phyloP scores from a whole-genome alignment of 768 basidiomycete genomes.

The Lentinula guzmanii region DNA sequence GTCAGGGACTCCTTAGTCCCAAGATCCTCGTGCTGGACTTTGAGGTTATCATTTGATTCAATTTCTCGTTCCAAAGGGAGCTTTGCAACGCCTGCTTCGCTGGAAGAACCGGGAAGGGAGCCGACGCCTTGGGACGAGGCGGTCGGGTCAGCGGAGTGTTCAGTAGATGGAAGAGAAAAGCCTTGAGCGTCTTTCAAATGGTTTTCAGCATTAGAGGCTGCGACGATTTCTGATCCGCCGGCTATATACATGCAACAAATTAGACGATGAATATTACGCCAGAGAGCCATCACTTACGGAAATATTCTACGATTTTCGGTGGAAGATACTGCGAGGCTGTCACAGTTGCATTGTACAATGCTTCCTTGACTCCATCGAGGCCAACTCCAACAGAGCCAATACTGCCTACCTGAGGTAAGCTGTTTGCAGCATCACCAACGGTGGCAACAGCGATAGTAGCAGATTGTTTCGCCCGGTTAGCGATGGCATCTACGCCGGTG shows the following conservation, averaged over 20 bases:
- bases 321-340: slow-evolving; percentile 18
- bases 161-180: slow-evolving; percentile 29
- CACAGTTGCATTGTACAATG: slow-evolving; percentile 13
- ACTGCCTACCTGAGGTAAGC: not conserved
- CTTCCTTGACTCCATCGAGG: slow-evolving; percentile 15
- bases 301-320: slow-evolving; percentile 7
- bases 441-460: not conserved
- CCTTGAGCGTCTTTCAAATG: not conserved
- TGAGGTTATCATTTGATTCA: not conserved
- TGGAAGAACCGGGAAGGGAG: slow-evolving; percentile 38
- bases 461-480: not conserved
- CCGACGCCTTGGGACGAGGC: slow-evolving; percentile 36
- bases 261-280: not conserved
- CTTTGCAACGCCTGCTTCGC: slow-evolving; percentile 40
- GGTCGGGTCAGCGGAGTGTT: slow-evolving; percentile 18
- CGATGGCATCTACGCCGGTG: not conserved
- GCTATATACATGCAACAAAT: not conserved
- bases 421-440: not conserved
- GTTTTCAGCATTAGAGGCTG: not conserved
- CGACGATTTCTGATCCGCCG: not conserved
- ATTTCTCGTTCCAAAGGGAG: slow-evolving; percentile 36
- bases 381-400: not conserved
- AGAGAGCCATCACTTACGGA: slow-evolving; percentile 7
- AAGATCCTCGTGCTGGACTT: not conserved
- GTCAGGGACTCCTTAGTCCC: not conserved